Evolutionary conservation across 306 rosid species (phyloP), one percentile per base, ranked within the genome.

Genomic region (Prunus davidiana): DNA sequence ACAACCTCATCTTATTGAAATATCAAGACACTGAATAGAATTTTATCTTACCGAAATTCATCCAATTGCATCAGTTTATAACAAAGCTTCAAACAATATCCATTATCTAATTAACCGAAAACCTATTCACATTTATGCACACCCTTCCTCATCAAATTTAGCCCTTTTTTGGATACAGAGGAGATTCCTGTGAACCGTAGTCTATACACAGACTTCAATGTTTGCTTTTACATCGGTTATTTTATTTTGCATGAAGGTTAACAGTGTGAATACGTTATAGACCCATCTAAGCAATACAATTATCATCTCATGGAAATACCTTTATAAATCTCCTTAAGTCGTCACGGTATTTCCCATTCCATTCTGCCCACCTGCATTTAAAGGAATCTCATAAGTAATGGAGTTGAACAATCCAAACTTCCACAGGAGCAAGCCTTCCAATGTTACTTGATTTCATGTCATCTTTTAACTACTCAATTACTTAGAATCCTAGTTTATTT

Each of bases 301-400:
- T 79, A 51, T 69, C 34, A 69, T 63, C 47, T 73, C 62, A 56
- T 50, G 57, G 50, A 57, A 80, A 80, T 83, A 92, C 99, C 99
- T 92, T 95, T 71, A 92, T 90, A 81, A 90, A 95, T 89, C 82
- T 90, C 73, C 99, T 80, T 14, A 95, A 19, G 72, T 95, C 99
- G 79, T 95, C 99, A 64, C 99, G 99, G 78, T 86, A 95, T 68
- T 67, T 90, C 45, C 96, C 99, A 79, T 95, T 95, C 99, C 99
- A 95, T 89, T 95, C 99, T 25, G 97, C 99, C 99, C 99, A 95
- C 87, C 97, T 95, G 79, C 78, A 83, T 76, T 38, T 79, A 55
- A 76, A 75, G 73, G 78, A 55, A 82, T 76, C 80, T 68, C 56
- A 50, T 30, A 47, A 75, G 61, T 28, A 65, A 73, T 38, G 13